Conservation (phyloP, 1,139 yeast species). For the Nadsonia starkeyi-henricii region DNA sequence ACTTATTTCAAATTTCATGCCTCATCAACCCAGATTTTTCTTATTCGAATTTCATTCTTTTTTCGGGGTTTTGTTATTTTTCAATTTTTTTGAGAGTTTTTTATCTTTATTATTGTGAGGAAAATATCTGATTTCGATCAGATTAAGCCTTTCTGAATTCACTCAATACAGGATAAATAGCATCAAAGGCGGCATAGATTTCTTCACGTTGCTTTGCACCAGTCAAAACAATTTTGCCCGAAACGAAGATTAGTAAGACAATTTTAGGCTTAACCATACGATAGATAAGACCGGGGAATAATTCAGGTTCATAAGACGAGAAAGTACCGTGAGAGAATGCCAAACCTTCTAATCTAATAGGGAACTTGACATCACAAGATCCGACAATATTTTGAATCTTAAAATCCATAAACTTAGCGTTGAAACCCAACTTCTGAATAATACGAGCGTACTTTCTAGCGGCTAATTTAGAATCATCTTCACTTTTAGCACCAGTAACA, state of each 20-base stretch:
- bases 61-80: too few relatives aligned
- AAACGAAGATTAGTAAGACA: slow-evolving; percentile 86
- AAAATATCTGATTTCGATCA: background rate
- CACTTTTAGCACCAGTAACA: slow-evolving; percentile 98
- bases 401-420: slow-evolving; percentile 83
- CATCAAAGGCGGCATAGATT: slow-evolving; percentile 94
- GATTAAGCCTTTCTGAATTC: slow-evolving; percentile 77
- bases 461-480: slow-evolving; percentile 93
- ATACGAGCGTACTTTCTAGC: slow-evolving; percentile 96
- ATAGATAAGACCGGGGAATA: slow-evolving; percentile 95
- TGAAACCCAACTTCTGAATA: slow-evolving; percentile 93
- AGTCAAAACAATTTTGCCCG: slow-evolving; percentile 93
- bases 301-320: slow-evolving; percentile 96
- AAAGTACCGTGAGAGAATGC: slow-evolving; percentile 98
- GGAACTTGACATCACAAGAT: slow-evolving; percentile 92
- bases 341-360: slow-evolving; percentile 91
- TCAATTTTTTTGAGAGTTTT: too few relatives aligned
- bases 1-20: too few relatives aligned
- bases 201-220: slow-evolving; percentile 99
- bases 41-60: too few relatives aligned
- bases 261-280: slow-evolving; percentile 99
- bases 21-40: too few relatives aligned
- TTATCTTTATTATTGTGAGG: too few relatives aligned
- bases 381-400: slow-evolving; percentile 97
- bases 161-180: slow-evolving; percentile 94